Conservation (phyloP, 495 filamentous ascomycete genomes). For the Recurvomyces mirabilis region DNA sequence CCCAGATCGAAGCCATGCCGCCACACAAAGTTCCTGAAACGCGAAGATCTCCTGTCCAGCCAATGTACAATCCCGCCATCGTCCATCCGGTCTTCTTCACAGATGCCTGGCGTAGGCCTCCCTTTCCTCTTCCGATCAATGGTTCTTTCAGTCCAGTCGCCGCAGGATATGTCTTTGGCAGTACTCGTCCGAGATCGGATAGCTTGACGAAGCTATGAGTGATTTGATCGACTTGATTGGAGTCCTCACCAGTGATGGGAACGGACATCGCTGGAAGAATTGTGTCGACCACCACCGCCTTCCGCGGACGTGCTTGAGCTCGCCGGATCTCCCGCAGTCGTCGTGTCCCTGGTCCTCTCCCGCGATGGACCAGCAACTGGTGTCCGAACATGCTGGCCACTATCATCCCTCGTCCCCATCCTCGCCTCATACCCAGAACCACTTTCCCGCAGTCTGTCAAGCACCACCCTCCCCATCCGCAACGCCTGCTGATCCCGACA, state of each 20-base stretch:
- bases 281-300: too few species aligned
- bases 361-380: not conserved
- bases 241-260: not conserved
- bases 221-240: not conserved
- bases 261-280: too few species aligned
- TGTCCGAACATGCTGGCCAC: not conserved
- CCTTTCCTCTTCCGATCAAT: constrained; percentile 25
- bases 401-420: not conserved
- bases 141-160: constrained; percentile 19
- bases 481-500: not conserved
- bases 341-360: not conserved
- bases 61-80: constrained; percentile 27
- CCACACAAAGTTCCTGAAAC: constrained; percentile 5
- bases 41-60: not conserved
- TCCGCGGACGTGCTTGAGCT: not conserved
- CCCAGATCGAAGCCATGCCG: constrained; percentile 32
- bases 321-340: not conserved
- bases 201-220: constrained; percentile 6
- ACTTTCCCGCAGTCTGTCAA: not conserved
- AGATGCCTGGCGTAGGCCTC: constrained; percentile 25
- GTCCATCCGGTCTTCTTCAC: constrained; percentile 35
- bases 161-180: constrained; percentile 21
- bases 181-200: not conserved
- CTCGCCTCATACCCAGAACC: not conserved
- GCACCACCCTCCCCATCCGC: not conserved